A percentile compares a stretch with the other conserved stretches of the same genome.
Evolutionary conservation across 1,139 yeast genomes (phyloP).

Genomic region (Kodamaea sp.): DNA sequence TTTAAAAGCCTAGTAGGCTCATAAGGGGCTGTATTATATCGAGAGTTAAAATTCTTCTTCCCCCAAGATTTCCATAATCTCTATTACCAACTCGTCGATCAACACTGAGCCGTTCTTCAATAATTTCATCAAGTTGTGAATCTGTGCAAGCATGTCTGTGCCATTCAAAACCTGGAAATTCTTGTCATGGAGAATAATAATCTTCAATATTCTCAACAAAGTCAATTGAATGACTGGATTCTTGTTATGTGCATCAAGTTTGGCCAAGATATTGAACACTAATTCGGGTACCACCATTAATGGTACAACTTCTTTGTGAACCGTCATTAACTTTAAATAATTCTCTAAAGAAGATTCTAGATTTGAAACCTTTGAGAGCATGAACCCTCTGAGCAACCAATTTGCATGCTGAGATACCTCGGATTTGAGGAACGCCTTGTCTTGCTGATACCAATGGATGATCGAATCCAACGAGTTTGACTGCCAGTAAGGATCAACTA

Average conservation of each 20-base stretch:
- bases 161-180: conserved; percentile 16
- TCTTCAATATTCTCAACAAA: conserved; percentile 34
- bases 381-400: conserved; percentile 42
- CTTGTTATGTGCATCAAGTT: conserved; percentile 28
- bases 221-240: conserved; percentile 42
- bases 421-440: conserved; percentile 25
- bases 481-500: conserved; percentile 70
- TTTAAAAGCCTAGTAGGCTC: too few species aligned
- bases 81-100: conserved; percentile 37
- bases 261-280: conserved; percentile 30
- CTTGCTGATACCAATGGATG: conserved; percentile 38
- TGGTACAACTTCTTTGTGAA: conserved; percentile 20
- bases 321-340: conserved; percentile 35
- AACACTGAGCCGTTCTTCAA: conserved; percentile 33
- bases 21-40: too few species aligned
- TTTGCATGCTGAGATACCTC: conserved; percentile 29
- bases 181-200: conserved; percentile 16
- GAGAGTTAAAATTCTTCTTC: too few species aligned
- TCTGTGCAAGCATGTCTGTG: conserved; percentile 16
- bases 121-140: conserved; percentile 23
- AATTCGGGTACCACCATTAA: conserved; percentile 30
- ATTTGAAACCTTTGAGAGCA: conserved; percentile 41
- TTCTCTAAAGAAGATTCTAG: conserved; percentile 43
- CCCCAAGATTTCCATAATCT: conserved; percentile 17
- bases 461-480: conserved; percentile 66